Base-by-base conservation (phyloP, 1,139 yeast species). In the Scheffersomyces titani region DNA sequence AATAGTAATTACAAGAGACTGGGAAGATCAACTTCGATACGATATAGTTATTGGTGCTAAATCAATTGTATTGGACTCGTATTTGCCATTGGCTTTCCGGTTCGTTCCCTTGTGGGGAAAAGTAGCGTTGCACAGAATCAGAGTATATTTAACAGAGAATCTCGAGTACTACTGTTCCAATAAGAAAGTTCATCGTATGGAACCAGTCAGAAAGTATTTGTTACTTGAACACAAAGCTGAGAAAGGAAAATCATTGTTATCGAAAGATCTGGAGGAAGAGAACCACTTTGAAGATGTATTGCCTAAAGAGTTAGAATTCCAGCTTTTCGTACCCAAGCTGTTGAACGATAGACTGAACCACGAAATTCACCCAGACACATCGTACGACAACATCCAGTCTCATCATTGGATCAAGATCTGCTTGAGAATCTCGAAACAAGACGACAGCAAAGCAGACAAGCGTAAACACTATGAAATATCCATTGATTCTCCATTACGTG, bases 331-430 rank as follows among this genome's bases (percentile, higher is more conserved):
- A 21, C 98, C 98, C 1, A 85, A 83, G 59, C 74, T 72, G 56
- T 71, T 88, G 60, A 81, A 80, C 57, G 83, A 81, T 57, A 75
- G 81, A 65, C 73, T 74, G 59, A 69, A 74, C 54, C 72, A 71
- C 51, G 63, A 64, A 22, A 72, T 92, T 50, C 96, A 90, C 66
- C 96, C 97, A 1, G 94, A 93, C 70, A 90, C 97, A 0, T 85
- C 92, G 2, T 88, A 82, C 64, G 84, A 83, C 45, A 86, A 86
- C 64, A 90, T 94, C 61, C 91, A 91, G 71, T 82, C 93, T 6
- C 94, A 90, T 65, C 99, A 94, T 73, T 93, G 98, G 98, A 86
- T 94, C 64, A 94, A 93, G 71, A 83, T 94, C 16, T 88, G 96
- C 60, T 73, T 94, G 54, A 77, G 98, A 54, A 78, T 94, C 36